Conservation (phyloP, 805 yeast species). For the Blastobotrys attinorum region DNA sequence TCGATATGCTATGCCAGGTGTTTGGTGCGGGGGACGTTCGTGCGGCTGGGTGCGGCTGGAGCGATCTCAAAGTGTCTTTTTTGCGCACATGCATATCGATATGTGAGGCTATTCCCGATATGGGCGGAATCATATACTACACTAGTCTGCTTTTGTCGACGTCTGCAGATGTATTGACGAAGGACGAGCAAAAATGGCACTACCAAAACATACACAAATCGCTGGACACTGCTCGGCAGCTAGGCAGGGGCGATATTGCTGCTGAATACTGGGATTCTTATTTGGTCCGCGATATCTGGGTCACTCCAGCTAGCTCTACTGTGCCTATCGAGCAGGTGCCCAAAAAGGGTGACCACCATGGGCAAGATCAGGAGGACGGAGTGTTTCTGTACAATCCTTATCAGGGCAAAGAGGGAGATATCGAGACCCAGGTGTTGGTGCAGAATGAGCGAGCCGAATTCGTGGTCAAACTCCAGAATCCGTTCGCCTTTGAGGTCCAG, state of each 20-base stretch:
- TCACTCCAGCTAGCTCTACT: conserved; percentile 12
- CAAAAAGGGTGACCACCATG: conserved; percentile 1
- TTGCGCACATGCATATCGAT: conserved; percentile 45
- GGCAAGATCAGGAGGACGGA: conserved; percentile 18
- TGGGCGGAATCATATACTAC: conserved; percentile 36
- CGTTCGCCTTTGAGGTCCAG: conserved; percentile 66
- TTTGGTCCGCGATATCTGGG: conserved; percentile 43
- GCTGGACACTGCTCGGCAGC: conserved; percentile 11
- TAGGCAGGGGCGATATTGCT: conserved; percentile 9
- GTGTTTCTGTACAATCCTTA: conserved; percentile 56
- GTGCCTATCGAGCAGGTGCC: conserved; percentile 1
- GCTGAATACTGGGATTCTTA: conserved; percentile 65
- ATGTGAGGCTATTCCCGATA: conserved; percentile 45
- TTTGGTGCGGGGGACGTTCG: conserved; percentile 44
- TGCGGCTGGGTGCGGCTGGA: conserved; percentile 41
- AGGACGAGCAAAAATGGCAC: conserved; percentile 48
- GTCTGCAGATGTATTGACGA: conserved; percentile 45
- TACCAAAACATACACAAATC: conserved; percentile 30
- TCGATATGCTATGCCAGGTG: conserved; percentile 41
- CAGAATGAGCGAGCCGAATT: conserved; percentile 60
- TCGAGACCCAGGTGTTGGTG: conserved; percentile 31
- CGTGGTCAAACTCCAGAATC: conserved; percentile 59
- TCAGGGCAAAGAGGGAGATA: conserved; percentile 19
- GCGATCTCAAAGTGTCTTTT: conserved; percentile 46
- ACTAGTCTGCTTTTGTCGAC: conserved; percentile 49